These are phyloP conservation scores for Umbelopsis ramanniana DNA, from an alignment of 192 early-diverging fungal genomes.

Conservation along the genomic window DNA sequence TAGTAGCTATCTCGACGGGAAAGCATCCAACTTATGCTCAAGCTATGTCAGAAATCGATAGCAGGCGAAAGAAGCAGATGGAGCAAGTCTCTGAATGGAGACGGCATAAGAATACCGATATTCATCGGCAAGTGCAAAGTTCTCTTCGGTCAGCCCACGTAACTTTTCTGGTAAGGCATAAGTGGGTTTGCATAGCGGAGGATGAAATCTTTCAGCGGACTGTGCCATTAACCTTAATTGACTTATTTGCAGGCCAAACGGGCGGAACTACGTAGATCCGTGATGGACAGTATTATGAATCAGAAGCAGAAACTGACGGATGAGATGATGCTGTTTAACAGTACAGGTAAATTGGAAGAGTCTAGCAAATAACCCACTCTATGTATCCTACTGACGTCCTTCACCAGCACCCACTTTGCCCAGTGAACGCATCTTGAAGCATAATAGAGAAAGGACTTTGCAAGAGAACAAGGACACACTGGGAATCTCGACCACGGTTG, in stretches of 20 bases:
- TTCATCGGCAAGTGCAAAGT: neutral
- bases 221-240: neutral
- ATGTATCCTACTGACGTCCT: neutral
- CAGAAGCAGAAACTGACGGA: neutral
- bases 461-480: neutral
- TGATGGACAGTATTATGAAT: neutral
- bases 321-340: neutral
- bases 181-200: neutral
- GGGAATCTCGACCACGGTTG: neutral
- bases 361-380: neutral
- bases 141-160: neutral
- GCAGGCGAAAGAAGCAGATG: neutral
- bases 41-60: neutral
- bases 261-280: conserved; percentile 15
- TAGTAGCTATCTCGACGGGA: neutral
- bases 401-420: neutral
- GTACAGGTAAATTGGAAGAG: neutral
- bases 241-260: conserved; percentile 10
- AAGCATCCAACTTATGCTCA: neutral
- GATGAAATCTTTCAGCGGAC: neutral
- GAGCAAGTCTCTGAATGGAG: conserved; percentile 6
- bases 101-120: neutral
- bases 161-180: conserved; percentile 3
- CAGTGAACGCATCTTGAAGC: neutral
- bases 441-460: neutral